Evolutionary conservation across 179 eudicot species (phyloP).

Genomic region (Dionaea muscipula): DNA sequence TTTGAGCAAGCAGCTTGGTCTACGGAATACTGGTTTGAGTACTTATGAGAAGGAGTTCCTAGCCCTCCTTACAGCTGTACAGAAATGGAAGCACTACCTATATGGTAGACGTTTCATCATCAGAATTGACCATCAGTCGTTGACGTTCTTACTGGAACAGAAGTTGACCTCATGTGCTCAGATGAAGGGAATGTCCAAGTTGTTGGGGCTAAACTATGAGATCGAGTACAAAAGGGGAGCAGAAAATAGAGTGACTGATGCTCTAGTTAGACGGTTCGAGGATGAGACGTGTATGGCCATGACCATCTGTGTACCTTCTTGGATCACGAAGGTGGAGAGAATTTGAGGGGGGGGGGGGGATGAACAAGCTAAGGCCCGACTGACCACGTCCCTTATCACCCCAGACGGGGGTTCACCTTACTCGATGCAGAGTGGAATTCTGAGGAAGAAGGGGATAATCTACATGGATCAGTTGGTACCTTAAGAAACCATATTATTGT

Average conservation of each 20-base stretch:
- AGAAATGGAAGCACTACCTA: background rate
- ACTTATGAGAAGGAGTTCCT: background rate
- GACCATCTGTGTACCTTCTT: too few relatives aligned
- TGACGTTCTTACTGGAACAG: background rate
- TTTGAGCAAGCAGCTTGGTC: background rate
- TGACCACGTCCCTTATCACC: too few relatives aligned
- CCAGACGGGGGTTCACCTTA: too few relatives aligned
- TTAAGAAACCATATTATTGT: too few relatives aligned
- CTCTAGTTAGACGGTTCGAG: background rate
- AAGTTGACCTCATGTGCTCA: background rate
- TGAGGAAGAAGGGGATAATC: too few relatives aligned
- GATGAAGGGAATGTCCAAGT: background rate
- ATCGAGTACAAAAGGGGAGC: background rate
- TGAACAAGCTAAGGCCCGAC: too few relatives aligned
- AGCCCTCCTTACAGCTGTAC: background rate
- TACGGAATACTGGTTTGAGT: background rate
- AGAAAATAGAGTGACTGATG: background rate
- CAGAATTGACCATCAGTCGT: background rate
- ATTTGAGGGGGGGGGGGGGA: too few relatives aligned
- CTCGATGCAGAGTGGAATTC: too few relatives aligned
- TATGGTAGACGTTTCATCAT: background rate
- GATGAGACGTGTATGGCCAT: background rate
- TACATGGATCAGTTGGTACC: too few relatives aligned
- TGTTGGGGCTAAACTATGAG: background rate
- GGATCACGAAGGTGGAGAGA: too few relatives aligned